Evolutionary conservation across 805 yeast species (phyloP).

Genomic region (Cyberlindnera subsufficiens): DNA sequence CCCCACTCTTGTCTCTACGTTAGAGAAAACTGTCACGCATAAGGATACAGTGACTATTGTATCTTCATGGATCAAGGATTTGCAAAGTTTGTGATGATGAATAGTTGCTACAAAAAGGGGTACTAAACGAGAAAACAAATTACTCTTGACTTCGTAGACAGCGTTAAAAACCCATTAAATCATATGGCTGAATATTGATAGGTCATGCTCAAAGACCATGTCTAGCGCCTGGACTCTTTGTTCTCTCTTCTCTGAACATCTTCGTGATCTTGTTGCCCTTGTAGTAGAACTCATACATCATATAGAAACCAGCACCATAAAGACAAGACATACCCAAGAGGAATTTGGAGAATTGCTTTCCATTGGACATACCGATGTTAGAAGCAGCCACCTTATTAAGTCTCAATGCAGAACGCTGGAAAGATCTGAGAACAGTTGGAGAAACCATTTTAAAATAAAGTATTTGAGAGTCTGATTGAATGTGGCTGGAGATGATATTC

Average conservation of each 20-base stretch:
- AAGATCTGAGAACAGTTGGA: conserved; percentile 15
- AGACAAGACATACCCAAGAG: conserved; percentile 16
- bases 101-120: background rate
- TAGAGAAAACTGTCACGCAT: conserved; percentile 28
- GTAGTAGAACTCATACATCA: conserved; percentile 20
- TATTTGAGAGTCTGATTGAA: background rate
- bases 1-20: conserved; percentile 28
- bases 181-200: background rate
- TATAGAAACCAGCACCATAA: conserved; percentile 13
- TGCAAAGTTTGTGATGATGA: conserved; percentile 15
- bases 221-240: conserved; percentile 8
- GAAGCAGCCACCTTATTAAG: conserved; percentile 17
- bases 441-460: conserved; percentile 18
- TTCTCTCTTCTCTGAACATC: conserved; percentile 18
- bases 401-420: conserved; percentile 18
- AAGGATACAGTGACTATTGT: conserved; percentile 25
- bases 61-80: conserved; percentile 29
- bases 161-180: background rate
- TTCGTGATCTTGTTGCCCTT: conserved; percentile 21
- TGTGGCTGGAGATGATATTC: background rate
- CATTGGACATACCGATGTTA: conserved; percentile 3
- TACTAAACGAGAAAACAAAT: background rate
- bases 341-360: conserved; percentile 12
- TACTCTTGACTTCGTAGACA: background rate
- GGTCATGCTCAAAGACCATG: conserved; percentile 7